A percentile compares a stretch with the other conserved stretches of the same genome.
Evolutionary conservation across 805 yeast genomes (phyloP).

Genomic region (Crinitomyces ghanaensis): DNA sequence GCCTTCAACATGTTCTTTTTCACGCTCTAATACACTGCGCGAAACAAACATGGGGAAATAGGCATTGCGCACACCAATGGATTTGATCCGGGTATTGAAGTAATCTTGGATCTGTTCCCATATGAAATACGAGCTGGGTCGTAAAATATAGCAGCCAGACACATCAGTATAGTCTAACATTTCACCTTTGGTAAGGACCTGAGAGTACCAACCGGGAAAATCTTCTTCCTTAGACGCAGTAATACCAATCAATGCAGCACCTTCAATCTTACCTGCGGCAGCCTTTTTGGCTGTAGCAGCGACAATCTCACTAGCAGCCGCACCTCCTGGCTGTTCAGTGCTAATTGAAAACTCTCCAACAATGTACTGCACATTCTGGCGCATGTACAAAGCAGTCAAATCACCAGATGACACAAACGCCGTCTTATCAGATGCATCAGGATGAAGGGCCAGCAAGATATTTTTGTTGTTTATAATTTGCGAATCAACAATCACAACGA

Average conservation of each 20-base stretch:
- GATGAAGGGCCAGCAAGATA: conserved; percentile 20
- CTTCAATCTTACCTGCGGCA: conserved; percentile 52
- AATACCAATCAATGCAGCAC: conserved; percentile 88
- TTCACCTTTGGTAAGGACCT: conserved; percentile 91
- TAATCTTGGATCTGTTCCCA: conserved; percentile 92
- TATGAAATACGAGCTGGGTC: conserved; percentile 87
- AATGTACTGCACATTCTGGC: too few relatives aligned
- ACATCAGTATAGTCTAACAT: conserved; percentile 98
- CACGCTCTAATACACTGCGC: conserved; percentile 82
- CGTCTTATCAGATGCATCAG: conserved; percentile 23
- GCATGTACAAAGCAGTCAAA: conserved; percentile 33
- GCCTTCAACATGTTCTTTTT: conserved; percentile 97
- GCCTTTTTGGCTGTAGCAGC: conserved; percentile 21
- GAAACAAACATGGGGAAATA: conserved; percentile 99
- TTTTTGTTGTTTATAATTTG: conserved; percentile 23
- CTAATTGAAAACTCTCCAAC: too few relatives aligned
- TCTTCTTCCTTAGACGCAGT: conserved; percentile 88
- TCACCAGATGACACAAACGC: conserved; percentile 30
- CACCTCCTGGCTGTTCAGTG: too few relatives aligned
- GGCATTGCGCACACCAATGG: conserved; percentile 84
- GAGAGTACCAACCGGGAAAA: conserved; percentile 96
- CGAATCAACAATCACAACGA: conserved; percentile 42
- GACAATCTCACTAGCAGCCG: conserved; percentile 35
- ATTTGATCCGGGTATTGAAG: conserved; percentile 73
- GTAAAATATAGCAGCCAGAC: conserved; percentile 94